phyloP scores from a whole-genome alignment of 306 rosid genomes.

The Abrus precatorius region DNA sequence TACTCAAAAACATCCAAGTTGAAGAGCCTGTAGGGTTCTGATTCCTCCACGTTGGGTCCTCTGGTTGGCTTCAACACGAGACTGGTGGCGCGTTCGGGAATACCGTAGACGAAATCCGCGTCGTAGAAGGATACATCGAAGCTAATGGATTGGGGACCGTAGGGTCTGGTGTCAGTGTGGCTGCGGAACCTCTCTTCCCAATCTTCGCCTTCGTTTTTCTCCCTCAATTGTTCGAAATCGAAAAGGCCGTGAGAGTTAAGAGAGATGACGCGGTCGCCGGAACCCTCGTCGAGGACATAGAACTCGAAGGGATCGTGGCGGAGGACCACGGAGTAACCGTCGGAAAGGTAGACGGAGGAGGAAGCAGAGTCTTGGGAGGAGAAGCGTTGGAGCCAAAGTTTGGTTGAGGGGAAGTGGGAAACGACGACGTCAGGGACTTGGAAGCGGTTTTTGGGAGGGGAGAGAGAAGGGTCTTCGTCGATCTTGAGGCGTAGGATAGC shows the following conservation, averaged over 20 bases:
- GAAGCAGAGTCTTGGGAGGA: conserved; percentile 60
- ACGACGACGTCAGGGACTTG: conserved; percentile 83
- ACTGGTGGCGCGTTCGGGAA: conserved; percentile 87
- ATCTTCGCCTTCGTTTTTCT: conserved; percentile 73
- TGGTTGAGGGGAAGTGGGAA: conserved; percentile 59
- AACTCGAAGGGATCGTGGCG: conserved; percentile 92
- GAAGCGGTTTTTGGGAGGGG: conserved; percentile 76
- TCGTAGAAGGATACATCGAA: conserved; percentile 87
- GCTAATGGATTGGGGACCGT: conserved; percentile 92
- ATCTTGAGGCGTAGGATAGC: conserved; percentile 82
- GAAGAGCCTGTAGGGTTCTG: conserved; percentile 91
- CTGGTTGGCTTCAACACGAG: conserved; percentile 81
- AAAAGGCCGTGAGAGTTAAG: conserved; percentile 85
- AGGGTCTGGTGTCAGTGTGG: conserved; percentile 80
- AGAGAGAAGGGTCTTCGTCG: conserved; percentile 75
- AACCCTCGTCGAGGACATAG: conserved; percentile 65
- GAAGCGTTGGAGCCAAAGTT: conserved; percentile 77
- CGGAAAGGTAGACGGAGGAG: conserved; percentile 71
- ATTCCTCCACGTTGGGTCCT: conserved; percentile 83
- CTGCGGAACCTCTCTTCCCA: conserved; percentile 84
- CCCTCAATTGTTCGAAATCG: conserved; percentile 82
- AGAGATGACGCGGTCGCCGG: conserved; percentile 75
- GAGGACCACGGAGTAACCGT: conserved; percentile 76
- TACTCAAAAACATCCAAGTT: conserved; percentile 94
- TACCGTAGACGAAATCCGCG: conserved; percentile 89